Evolutionary conservation across 805 yeast species (phyloP), one percentile per base, ranked within the genome.

Genomic region (Yamadazyma endophytica): DNA sequence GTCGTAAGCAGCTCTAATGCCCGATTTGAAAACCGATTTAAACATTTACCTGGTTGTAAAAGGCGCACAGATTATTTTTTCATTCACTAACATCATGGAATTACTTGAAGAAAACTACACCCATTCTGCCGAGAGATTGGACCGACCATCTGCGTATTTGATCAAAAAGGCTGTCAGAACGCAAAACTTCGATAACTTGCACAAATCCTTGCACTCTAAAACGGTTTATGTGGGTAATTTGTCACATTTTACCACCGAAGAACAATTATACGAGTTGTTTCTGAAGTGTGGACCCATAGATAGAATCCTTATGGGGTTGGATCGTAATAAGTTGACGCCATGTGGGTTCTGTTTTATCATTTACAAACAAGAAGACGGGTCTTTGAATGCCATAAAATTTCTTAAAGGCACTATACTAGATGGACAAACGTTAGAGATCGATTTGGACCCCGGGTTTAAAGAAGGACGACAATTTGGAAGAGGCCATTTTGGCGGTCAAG

Each of bases 381-480:
- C 96, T 2, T 64, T 88, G 32, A 77, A 82, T 42, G 84, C 96
- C 2, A 76, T 90, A 52, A 84, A 87, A 54, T 90, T 78, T 49
- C 62, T 92, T 29, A 79, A 85, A 44, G 81, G 78, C 33, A 87
- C 96, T 0, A 80, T 79, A 47, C 72, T 92, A 31, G 96, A 90
- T 50, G 95, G 89, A 30, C 78, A 85, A 39, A 64, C 70, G 22
- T 73, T 92, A 50, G 81, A 82, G 22, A 85, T 90, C 29, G 98
- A 92, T 60, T 67, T 94, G 46, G 98, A 92, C 52, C 96, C 97
- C 0, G 98, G 98, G 0, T 92, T 90, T 54, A 77, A 74, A 40
- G 97, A 90, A 46, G 98, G 98, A 1, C 70, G 98, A 43, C 97
- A 92, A 53, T 92, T 79, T 52, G 98, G 98, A 13, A 73, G 98